Evolutionary conservation across 495 filamentous ascomycete species (phyloP), one percentile per base, ranked within the genome.

Genomic region (Evernia prunastri): DNA sequence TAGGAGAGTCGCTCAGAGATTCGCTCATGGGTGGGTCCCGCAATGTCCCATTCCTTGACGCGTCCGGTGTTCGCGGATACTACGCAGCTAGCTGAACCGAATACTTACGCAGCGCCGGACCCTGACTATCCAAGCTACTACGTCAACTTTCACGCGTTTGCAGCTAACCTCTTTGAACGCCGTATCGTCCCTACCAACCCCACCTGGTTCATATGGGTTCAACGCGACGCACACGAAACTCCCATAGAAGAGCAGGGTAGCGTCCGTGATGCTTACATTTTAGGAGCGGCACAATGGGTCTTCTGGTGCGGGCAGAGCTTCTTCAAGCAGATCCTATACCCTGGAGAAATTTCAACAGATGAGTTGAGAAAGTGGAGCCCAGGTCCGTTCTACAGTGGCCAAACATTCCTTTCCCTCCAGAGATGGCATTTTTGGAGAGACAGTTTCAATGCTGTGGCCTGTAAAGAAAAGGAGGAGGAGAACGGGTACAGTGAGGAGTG

Each of bases 301-400:
- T 31, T 64, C 11, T 61, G n/a, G 58, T 49, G 6, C 20, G 35
- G 40, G 7, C 37, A 65, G 7, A 60, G 39, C 63, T 45, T 61
- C 54, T 65, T 61, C 42, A 61, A 49, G 58, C 37, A 49, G 12
- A 56, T 65, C 36, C 9, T 53, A 37, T 39, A 31, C 42, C 63
- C 25, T 15, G 39, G 56, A 62, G 58, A 51, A 4, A n/a, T 63
- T 13, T 17, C 11, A 3, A 11, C 6, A 1, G 35, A 12, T 25
- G 47, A 58, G 1, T 4, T 58, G 51, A 29, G 11, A 0, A 0
- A 2, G 18, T 45, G 61, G 12, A 57, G 13, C 0, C 33, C 51
- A 8, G 36, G 29, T 40, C 29, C 23, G 33, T 20, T 57, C 17
- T 63, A 57, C 18, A 8, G 39, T 27, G 1, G 61, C 35, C 17